phyloP scores from a whole-genome alignment of 257 asterid species.

The Jacaranda copaia region DNA sequence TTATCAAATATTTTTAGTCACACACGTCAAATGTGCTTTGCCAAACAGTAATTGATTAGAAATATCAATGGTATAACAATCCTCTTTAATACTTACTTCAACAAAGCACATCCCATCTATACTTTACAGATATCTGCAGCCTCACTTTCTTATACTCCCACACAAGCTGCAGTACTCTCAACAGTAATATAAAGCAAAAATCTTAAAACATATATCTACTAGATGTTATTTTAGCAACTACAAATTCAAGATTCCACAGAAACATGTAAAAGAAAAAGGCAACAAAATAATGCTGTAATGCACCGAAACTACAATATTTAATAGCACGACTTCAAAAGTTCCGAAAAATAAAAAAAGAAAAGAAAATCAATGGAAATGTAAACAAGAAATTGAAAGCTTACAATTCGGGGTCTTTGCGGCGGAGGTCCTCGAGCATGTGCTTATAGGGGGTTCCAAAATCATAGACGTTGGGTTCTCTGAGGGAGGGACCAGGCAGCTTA shows the following conservation, averaged over 20 bases:
- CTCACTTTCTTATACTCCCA: neutral
- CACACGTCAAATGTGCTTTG: no score
- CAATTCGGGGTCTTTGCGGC: slow-evolving; percentile 95
- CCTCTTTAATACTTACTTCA: no score
- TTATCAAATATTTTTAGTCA: no score
- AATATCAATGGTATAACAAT: no score
- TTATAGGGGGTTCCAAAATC: slow-evolving; percentile 97
- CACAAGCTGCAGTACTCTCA: neutral
- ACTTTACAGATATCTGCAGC: neutral
- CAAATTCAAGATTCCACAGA: neutral
- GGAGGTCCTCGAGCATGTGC: slow-evolving; percentile 96
- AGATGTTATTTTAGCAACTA: neutral
- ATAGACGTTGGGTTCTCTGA: slow-evolving; percentile 96
- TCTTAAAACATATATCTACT: neutral
- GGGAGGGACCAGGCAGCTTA: slow-evolving; percentile 98
- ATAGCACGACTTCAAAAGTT: neutral
- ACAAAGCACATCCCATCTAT: no score
- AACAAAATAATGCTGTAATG: neutral
- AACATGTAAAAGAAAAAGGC: neutral
- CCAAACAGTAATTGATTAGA: no score
- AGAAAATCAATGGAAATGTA: no score
- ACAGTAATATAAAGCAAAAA: neutral
- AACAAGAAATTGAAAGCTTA: slow-evolving; percentile 28
- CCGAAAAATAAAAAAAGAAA: neutral
- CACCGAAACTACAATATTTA: neutral